Evolutionary conservation across 768 basidiomycete genomes (phyloP).

Genomic region (Rhodocollybia butyracea): DNA sequence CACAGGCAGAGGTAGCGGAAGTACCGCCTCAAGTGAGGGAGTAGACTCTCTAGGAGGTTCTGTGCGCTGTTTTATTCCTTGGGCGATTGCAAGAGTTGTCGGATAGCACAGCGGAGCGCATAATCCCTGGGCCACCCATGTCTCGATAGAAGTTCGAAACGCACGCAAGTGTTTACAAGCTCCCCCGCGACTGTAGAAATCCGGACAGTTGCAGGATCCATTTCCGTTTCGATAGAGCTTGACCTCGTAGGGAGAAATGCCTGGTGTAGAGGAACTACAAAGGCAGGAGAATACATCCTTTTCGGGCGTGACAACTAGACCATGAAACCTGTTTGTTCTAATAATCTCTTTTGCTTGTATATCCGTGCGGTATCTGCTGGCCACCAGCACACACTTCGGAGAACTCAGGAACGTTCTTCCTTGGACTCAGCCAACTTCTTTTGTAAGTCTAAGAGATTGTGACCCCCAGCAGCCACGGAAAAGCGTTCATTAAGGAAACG

Average conservation of each 20-base stretch:
- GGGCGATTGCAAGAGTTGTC: neutral
- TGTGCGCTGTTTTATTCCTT: neutral
- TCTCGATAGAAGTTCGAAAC: neutral
- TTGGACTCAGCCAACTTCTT: neutral
- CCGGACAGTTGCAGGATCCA: neutral
- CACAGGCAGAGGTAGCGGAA: too few species aligned
- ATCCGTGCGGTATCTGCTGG: neutral
- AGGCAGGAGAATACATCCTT: neutral
- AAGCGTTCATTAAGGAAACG: neutral
- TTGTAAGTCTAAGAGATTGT: neutral
- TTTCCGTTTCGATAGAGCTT: neutral
- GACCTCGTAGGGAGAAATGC: neutral
- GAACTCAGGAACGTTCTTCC: neutral
- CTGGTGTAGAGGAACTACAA: neutral
- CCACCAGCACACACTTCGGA: neutral
- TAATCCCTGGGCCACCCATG: neutral
- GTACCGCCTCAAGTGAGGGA: neutral
- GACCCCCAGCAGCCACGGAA: neutral
- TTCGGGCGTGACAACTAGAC: too few species aligned
- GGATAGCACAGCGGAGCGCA: neutral
- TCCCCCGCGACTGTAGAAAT: neutral
- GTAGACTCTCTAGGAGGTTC: neutral
- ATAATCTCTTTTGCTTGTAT: neutral
- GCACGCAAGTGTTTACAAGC: slow-evolving; percentile 1
- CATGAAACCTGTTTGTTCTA: neutral